phyloP scores from a whole-genome alignment of 768 basidiomycete genomes.

The Mycena haematopus region DNA sequence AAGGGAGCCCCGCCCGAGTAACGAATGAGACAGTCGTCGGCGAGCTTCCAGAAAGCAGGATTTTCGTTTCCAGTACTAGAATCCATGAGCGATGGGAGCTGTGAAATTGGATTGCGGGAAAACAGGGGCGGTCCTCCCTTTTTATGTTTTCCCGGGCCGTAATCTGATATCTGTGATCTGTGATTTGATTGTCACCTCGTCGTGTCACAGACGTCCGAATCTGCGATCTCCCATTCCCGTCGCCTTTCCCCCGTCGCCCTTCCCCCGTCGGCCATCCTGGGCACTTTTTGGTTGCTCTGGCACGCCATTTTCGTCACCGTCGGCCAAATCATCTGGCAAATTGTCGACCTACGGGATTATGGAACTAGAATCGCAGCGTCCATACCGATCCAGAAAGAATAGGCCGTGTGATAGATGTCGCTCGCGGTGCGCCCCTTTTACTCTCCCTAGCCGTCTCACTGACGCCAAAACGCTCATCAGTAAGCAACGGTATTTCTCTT shows the following conservation, averaged over 20 bases:
- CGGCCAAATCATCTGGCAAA: conserved; percentile 8
- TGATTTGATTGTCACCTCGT: no score
- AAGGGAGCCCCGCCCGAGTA: conserved; percentile 29
- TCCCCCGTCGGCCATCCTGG: conserved; percentile 25
- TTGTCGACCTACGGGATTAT: no score
- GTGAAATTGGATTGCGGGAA: conserved; percentile 5
- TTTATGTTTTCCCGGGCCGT: no score
- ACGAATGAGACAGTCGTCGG: conserved; percentile 30
- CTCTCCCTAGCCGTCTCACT: no score
- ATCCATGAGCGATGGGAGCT: conserved; percentile 12
- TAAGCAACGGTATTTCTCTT: conserved; percentile 23
- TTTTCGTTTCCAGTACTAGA: conserved; percentile 18
- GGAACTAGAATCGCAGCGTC: conserved; percentile 11
- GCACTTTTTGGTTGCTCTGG: no score
- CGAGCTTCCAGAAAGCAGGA: conserved; percentile 25
- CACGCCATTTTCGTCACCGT: no score
- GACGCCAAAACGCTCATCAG: no score
- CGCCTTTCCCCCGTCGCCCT: conserved; percentile 14
- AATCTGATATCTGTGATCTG: background rate
- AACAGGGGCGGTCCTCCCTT: conserved; percentile 19
- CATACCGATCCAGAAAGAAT: conserved; percentile 20
- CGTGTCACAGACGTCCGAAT: no score
- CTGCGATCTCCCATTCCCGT: background rate
- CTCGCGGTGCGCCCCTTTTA: no score
- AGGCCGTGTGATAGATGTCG: conserved; percentile 27